Percentiles rank a stretch among this genome's conserved stretches.
Evolutionary conservation across 495 filamentous ascomycete genomes (phyloP).

Genomic region (Penicillium roqueforti): DNA sequence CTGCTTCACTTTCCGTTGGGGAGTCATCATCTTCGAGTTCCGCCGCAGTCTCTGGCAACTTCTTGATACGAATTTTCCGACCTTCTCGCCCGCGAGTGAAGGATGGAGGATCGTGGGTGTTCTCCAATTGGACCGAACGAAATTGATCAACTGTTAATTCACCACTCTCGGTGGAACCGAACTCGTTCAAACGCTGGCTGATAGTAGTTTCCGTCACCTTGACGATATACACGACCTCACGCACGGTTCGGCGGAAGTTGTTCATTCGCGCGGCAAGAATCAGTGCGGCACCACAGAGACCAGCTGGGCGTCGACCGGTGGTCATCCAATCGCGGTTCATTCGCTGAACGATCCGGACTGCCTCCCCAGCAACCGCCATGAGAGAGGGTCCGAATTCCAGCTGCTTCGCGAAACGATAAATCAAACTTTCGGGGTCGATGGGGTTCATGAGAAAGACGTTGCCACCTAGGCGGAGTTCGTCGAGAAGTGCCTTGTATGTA

Average conservation of each 20-base stretch:
- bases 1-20: slow-evolving; percentile 17
- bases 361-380: slow-evolving; percentile 78
- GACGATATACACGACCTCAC: slow-evolving; percentile 93
- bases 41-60: slow-evolving; percentile 45
- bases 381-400: slow-evolving; percentile 80
- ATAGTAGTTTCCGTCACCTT: slow-evolving; percentile 92
- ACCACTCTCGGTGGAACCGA: slow-evolving; percentile 74
- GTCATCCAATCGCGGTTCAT: slow-evolving; percentile 98
- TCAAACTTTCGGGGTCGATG: slow-evolving; percentile 78
- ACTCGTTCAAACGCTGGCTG: slow-evolving; percentile 82
- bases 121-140: slow-evolving; percentile 60
- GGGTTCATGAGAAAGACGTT: slow-evolving; percentile 50
- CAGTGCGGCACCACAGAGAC: slow-evolving; percentile 89
- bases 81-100: slow-evolving; percentile 61
- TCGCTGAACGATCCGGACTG: slow-evolving; percentile 75
- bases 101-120: slow-evolving; percentile 74
- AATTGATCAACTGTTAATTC: slow-evolving; percentile 85
- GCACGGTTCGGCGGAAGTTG: slow-evolving; percentile 86
- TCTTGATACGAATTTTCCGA: slow-evolving; percentile 40
- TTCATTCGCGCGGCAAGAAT: slow-evolving; percentile 96
- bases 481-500: slow-evolving; percentile 72
- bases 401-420: slow-evolving; percentile 81
- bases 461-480: slow-evolving; percentile 54
- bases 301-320: slow-evolving; percentile 84
- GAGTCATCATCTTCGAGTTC: slow-evolving; percentile 42